Evolutionary conservation across 345 rosid species (phyloP).

Genomic region (Aquilaria malaccensis): DNA sequence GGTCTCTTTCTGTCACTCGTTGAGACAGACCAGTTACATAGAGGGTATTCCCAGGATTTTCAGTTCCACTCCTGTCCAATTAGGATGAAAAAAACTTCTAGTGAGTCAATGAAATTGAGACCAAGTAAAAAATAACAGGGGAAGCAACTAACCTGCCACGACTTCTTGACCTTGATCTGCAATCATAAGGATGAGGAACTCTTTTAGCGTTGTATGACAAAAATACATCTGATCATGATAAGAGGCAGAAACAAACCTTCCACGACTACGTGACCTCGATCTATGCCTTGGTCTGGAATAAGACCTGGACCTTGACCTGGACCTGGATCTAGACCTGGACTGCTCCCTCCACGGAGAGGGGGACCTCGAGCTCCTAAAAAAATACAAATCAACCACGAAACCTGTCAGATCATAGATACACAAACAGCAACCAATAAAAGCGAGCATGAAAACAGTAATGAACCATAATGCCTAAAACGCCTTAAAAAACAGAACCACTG

Average conservation of each 20-base stretch:
- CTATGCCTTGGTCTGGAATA: constrained; percentile 66
- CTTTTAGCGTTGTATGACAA: background rate
- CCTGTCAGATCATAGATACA: background rate
- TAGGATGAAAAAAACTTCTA: background rate
- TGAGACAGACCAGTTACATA: constrained; percentile 96
- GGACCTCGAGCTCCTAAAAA: constrained; percentile 50
- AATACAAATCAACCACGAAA: background rate
- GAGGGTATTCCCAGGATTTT: constrained; percentile 76
- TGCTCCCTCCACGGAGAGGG: constrained; percentile 65
- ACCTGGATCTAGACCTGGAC: constrained; percentile 33
- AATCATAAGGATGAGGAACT: constrained; percentile 9
- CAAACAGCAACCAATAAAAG: background rate
- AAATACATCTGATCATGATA: constrained; percentile 7
- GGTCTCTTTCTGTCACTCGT: constrained; percentile 82
- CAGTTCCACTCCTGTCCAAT: constrained; percentile 34
- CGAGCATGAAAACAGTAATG: background rate
- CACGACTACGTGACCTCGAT: constrained; percentile 66
- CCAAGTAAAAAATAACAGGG: background rate
- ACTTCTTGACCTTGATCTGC: constrained; percentile 78
- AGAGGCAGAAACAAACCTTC: constrained; percentile 50
- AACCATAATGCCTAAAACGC: background rate
- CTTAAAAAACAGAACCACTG: background rate
- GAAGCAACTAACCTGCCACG: constrained; percentile 58
- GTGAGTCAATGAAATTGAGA: background rate
- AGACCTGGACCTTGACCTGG: constrained; percentile 40